Evolutionary conservation across 805 yeast species (phyloP).

Genomic region (Schizosaccharomyces lindneri): DNA sequence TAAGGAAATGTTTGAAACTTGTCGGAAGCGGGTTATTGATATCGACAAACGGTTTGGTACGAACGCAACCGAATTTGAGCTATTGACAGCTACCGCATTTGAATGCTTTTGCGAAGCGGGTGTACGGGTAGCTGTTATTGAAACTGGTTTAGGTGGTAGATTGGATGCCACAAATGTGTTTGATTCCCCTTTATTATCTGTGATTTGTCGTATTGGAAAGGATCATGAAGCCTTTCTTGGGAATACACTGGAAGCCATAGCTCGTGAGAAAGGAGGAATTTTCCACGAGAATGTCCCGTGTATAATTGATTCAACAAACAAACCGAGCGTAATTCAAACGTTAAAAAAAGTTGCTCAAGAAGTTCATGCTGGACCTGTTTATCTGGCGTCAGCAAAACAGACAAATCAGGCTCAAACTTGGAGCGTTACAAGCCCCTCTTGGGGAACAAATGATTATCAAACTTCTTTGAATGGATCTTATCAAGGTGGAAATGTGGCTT

Average conservation of each 20-base stretch:
- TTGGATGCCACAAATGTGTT: conserved; percentile 88
- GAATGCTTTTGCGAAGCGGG: conserved; percentile 74
- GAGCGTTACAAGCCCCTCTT: conserved; percentile 5
- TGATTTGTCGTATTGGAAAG: conserved; percentile 65
- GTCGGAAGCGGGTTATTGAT: conserved; percentile 65
- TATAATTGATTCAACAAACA: conserved; percentile 36
- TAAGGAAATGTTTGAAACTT: conserved; percentile 57
- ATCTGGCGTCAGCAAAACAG: conserved; percentile 30
- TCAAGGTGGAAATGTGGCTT: conserved; percentile 64
- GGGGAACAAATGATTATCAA: conserved; percentile 14
- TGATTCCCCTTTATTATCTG: conserved; percentile 58
- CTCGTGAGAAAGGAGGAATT: conserved; percentile 92
- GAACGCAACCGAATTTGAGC: conserved; percentile 25
- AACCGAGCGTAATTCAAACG: conserved; percentile 24
- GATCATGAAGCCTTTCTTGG: conserved; percentile 83
- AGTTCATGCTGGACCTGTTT: conserved; percentile 14
- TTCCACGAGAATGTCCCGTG: conserved; percentile 48
- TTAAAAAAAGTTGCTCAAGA: conserved; percentile 47
- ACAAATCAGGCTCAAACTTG: conserved; percentile 32
- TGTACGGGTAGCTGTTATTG: conserved; percentile 82
- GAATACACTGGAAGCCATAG: conserved; percentile 61
- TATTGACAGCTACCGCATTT: conserved; percentile 63
- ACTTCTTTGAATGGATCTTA: conserved; percentile 70
- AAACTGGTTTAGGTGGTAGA: conserved; percentile 96
- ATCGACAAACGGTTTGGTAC: conserved; percentile 52